These are phyloP conservation scores for Boletus reticuloceps DNA, from an alignment of 768 basidiomycete species.

Conservation along the genomic window DNA sequence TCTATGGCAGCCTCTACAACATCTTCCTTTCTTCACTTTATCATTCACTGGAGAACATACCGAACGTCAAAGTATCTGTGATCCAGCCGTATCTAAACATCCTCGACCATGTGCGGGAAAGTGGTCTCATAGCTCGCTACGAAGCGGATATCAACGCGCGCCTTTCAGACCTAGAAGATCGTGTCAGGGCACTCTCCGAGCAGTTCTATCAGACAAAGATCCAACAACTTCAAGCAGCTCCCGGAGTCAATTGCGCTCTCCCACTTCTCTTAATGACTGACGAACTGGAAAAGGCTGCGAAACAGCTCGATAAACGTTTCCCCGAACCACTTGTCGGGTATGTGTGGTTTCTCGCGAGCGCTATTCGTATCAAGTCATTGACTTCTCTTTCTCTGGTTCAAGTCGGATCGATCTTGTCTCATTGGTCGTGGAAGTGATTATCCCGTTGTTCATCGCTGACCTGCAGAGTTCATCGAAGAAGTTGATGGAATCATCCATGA, in stretches of 20 bases:
- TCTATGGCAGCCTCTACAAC: slow-evolving; percentile 77
- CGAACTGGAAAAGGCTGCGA: slow-evolving; percentile 85
- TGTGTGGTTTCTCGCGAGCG: slow-evolving; percentile 15
- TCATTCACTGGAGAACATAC: slow-evolving; percentile 76
- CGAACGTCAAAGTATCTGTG: slow-evolving; percentile 69
- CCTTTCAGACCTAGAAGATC: slow-evolving; percentile 63
- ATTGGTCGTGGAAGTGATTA: slow-evolving; percentile 61
- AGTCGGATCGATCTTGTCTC: slow-evolving; percentile 77
- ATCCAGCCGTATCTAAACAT: slow-evolving; percentile 62
- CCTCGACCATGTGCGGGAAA: slow-evolving; percentile 68
- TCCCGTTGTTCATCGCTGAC: slow-evolving; percentile 67
- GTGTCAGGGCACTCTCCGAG: slow-evolving; percentile 55
- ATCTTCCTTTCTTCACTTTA: slow-evolving; percentile 84
- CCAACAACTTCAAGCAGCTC: slow-evolving; percentile 59
- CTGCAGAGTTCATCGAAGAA: slow-evolving; percentile 68
- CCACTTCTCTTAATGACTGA: slow-evolving; percentile 83
- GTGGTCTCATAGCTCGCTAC: slow-evolving; percentile 68
- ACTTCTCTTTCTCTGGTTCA: background rate
- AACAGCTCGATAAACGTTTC: slow-evolving; percentile 84
- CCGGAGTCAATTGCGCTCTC: slow-evolving; percentile 78
- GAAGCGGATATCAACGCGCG: slow-evolving; percentile 71
- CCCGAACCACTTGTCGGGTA: slow-evolving; percentile 80
- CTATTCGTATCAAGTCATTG: background rate
- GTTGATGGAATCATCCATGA: slow-evolving; percentile 80
- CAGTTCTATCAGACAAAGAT: slow-evolving; percentile 64